Base-by-base conservation (phyloP, 1,284 basidiomycete species). In the Hemileia vastatrix region DNA sequence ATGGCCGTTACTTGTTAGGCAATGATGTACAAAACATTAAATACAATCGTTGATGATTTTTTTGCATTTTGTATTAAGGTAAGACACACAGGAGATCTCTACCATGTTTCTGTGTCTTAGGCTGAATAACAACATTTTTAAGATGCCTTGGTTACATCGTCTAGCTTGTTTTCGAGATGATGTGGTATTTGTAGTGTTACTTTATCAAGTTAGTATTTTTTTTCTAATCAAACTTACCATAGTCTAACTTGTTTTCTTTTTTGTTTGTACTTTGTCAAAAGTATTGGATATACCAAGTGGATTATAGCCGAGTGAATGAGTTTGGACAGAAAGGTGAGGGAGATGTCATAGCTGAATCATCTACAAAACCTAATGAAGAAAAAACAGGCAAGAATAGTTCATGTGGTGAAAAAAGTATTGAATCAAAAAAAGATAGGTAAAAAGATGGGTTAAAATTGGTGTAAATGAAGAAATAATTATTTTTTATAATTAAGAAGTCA, bases 201-300 rank as follows among this genome's bases (percentile, higher is more conserved):
- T 90, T 68, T 90, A 90, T 78, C 87, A 90, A 82, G 87, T 86
- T 75, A 67, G 82, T 70, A 8, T 15, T 1, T 36, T 43, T 65
- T 63, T 77, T 24, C 65, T 77, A 49, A 66, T 51, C 51, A 27
- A 31, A 51, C 31, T 15, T 43, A 24, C 49, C 23, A 11, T 47
- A 27, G 23, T 21, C n/a, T 36, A 57, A n/a, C 11, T 9, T 15
- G 9, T n/a, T 49, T 64, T 56, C n/a, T 40, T 9, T 36, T 36
- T 36, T 69, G 67, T 63, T 59, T 53, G 45, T 50, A 64, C 23
- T 36, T 48, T 52, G 24, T 40, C 53, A 66, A 68, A 71, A 94
- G 85, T 84, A 90, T 64, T 96, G 88, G 87, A 93, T 94, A 76
- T 98, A 97, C 79, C 86, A 90, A 56, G 81, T 95, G 71, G 94